Conservation (phyloP, 257 asterid genomes). For the Solanum microdontum region DNA sequence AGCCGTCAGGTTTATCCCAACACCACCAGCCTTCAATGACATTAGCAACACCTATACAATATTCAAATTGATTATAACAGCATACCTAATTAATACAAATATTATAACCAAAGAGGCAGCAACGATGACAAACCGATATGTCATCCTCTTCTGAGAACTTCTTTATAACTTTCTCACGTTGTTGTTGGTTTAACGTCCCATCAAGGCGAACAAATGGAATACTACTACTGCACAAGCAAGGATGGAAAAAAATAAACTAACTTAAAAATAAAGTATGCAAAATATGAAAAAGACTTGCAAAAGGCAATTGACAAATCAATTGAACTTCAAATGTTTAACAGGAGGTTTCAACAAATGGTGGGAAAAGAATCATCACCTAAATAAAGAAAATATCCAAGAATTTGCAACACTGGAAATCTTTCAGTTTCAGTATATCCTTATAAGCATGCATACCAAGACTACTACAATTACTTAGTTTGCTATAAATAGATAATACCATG, state of each 20-base stretch:
- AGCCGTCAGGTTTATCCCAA: conserved; percentile 89
- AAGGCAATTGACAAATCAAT: background rate
- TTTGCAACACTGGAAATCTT: background rate
- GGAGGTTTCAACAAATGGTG: background rate
- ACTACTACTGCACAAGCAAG: conserved; percentile 34
- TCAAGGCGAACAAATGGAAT: conserved; percentile 80
- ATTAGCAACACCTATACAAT: conserved; percentile 64
- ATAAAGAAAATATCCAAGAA: background rate
- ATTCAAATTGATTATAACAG: background rate
- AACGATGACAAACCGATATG: conserved; percentile 37
- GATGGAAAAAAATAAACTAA: background rate
- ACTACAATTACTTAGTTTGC: background rate
- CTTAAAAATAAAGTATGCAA: background rate
- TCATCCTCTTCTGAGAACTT: conserved; percentile 76
- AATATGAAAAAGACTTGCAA: background rate
- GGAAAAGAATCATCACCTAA: background rate
- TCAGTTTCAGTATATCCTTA: background rate
- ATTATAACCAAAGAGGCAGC: background rate
- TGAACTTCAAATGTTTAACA: background rate
- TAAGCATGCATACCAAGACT: background rate
- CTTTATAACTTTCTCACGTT: conserved; percentile 77
- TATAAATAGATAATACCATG: background rate
- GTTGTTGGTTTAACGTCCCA: conserved; percentile 91
- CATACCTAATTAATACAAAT: background rate
- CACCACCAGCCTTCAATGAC: conserved; percentile 99